These are phyloP conservation scores for Fusarium acutatum DNA, from an alignment of 2,329 filamentous ascomycete genomes.

Conservation along the genomic window DNA sequence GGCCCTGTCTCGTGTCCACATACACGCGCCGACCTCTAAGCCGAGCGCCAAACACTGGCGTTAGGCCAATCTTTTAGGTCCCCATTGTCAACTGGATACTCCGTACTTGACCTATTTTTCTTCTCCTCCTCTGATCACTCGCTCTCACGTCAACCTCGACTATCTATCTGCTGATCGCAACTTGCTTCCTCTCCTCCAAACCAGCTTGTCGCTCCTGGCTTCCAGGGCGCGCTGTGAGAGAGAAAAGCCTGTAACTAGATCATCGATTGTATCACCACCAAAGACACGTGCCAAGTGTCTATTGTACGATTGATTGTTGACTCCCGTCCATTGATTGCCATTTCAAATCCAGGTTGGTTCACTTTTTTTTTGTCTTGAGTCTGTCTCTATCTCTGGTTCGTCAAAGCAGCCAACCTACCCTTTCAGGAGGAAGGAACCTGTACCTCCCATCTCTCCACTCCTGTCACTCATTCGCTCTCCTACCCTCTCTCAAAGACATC, in stretches of 20 bases:
- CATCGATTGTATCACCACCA: conserved; percentile 19
- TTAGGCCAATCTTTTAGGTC: conserved; percentile 30
- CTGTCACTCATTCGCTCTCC: conserved; percentile 14
- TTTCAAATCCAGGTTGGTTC: conserved; percentile 37
- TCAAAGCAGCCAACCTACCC: background rate
- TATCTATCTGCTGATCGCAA: conserved; percentile 8
- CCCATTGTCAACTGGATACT: conserved; percentile 10
- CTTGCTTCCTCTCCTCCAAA: conserved; percentile 30
- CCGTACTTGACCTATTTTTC: background rate
- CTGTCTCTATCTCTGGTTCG: conserved; percentile 4
- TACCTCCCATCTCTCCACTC: conserved; percentile 2
- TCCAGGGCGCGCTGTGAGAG: conserved; percentile 43
- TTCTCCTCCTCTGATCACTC: background rate
- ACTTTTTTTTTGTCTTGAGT: conserved; percentile 32
- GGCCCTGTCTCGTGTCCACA: conserved; percentile 34
- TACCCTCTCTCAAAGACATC: conserved; percentile 11
- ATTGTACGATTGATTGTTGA: conserved; percentile 32
- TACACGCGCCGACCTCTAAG: conserved; percentile 29
- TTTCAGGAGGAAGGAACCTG: conserved; percentile 2
- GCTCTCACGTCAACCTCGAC: background rate
- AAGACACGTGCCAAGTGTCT: conserved; percentile 17
- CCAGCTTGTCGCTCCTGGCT: conserved; percentile 41
- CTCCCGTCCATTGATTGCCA: background rate
- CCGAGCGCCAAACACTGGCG: conserved; percentile 36
- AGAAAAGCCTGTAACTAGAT: conserved; percentile 26